A percentile compares a stretch with the other conserved stretches of the same genome.
Conservation (phyloP, 352 stramenopile species). For the Phytophthora meadii region DNA sequence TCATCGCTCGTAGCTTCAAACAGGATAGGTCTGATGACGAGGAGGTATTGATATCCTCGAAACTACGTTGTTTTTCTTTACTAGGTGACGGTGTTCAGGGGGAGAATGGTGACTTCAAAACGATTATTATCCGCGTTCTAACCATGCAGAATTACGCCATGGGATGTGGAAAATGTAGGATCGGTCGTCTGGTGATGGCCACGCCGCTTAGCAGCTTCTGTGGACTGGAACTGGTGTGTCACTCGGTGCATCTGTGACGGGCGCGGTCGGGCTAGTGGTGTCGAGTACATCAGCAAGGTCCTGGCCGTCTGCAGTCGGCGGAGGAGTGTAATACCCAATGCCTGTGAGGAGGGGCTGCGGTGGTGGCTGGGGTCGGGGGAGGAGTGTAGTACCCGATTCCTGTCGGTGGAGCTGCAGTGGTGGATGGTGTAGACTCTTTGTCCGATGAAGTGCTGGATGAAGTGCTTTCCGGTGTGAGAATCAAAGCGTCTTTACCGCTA, state of each 20-base stretch:
- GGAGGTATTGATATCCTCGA: constrained; percentile 29
- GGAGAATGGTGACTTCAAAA: constrained; percentile 13
- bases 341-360: constrained; percentile 6
- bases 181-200: background rate
- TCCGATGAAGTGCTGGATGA: background rate
- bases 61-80: constrained; percentile 14
- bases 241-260: too few relatives aligned
- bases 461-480: constrained; percentile 8
- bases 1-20: constrained; percentile 45
- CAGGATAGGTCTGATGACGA: background rate
- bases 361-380: constrained; percentile 8
- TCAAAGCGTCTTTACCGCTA: constrained; percentile 16
- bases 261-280: background rate
- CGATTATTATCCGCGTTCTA: constrained; percentile 25
- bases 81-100: background rate
- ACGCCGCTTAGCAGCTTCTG: constrained; percentile 20
- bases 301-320: constrained; percentile 9
- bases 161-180: constrained; percentile 16
- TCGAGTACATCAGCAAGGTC: constrained; percentile 22
- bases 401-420: constrained; percentile 6
- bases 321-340: constrained; percentile 22
- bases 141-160: constrained; percentile 23
- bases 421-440: constrained; percentile 4
- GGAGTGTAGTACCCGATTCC: constrained; percentile 21
- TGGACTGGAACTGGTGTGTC: constrained; percentile 2